Evolutionary conservation across 2,329 filamentous ascomycete species (phyloP), one percentile per base, ranked within the genome.

Genomic region (Neofusicoccum kwambonambiense): DNA sequence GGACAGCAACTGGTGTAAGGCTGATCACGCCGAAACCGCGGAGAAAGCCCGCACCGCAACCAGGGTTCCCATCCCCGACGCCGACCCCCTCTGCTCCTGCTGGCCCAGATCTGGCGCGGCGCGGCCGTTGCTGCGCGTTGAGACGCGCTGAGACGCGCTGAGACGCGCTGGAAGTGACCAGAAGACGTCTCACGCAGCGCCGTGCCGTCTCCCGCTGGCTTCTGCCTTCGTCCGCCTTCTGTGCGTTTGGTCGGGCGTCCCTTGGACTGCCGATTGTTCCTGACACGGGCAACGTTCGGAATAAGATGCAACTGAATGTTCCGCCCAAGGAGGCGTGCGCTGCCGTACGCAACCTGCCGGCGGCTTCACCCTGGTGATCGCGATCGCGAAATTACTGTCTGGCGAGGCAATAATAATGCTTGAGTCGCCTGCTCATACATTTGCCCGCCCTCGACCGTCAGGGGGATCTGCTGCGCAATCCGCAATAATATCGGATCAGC

Each of bases 1-100:
- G 69, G 69, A 71, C 51, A 71, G 70, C 42, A 71, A 69, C 61
- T 73, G 64, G 41, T 70, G 70, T 61, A 70, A 70, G 61, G 69
- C 68, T 11, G 67, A 65, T 41, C 5, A 31, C 22, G 17, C 65
- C 22, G 68, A 70, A 42, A 72, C 69, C 35, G 62, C 63, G 31
- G 64, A 66, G 57, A 70, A 69, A 42, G 69, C 66, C 17, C 34
- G 35, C 34, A 60, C 54, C 27, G 67, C 67, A 34, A 44, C 41
- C 19, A 42, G 9, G 9, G 67, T 70, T 3, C 67, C 68, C 37
- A 69, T 67, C 39, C 64, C 66, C 49, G 58, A 64, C 13, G 65
- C 60, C 31, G 65, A 67, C 65, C 66, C 65, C 8, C 47, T 66
- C 34, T 65, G 66, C 54, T 62, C 65, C 15, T 17, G 27, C 41